Percentiles rank a stretch among this genome's conserved stretches.
These are phyloP conservation scores for Ceratopteris richardii DNA, from an alignment of 75 land plant species.

Conservation along the genomic window DNA sequence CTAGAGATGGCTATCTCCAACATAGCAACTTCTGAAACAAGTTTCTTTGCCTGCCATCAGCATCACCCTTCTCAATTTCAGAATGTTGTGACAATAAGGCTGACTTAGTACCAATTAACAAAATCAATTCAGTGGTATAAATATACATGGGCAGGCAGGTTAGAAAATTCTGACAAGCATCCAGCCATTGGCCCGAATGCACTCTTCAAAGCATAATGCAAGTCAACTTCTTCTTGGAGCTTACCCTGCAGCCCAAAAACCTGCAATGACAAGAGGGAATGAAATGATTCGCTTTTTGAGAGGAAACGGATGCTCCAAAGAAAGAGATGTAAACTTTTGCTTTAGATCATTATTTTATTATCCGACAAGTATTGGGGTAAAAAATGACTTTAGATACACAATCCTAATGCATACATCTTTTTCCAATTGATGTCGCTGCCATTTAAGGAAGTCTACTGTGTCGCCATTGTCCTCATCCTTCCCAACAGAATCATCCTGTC, in stretches of 20 bases:
- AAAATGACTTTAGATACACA: background rate
- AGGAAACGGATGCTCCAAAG: background rate
- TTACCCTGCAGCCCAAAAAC: conserved; percentile 41
- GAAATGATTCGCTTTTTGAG: background rate
- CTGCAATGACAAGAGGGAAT: conserved; percentile 28
- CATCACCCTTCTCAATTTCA: background rate
- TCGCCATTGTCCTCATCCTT: background rate
- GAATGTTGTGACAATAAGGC: background rate
- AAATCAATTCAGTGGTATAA: background rate
- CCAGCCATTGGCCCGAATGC: conserved; percentile 37
- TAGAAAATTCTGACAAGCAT: conserved; percentile 24
- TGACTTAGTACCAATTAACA: background rate
- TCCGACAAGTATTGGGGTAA: background rate
- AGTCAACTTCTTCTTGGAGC: conserved; percentile 49
- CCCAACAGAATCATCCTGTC: background rate
- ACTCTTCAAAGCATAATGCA: conserved; percentile 47
- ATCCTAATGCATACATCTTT: conserved; percentile 1
- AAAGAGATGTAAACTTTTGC: background rate
- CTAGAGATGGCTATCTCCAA: conserved; percentile 46
- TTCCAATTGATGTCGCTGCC: conserved; percentile 1
- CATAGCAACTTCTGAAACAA: conserved; percentile 44
- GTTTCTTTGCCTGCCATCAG: conserved; percentile 34
- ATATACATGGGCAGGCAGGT: conserved; percentile 49
- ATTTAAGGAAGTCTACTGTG: background rate
- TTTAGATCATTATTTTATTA: background rate